Evolutionary conservation across 2,329 filamentous ascomycete species (phyloP), one percentile per base, ranked within the genome.

Genomic region (Penicillium vulpinum): DNA sequence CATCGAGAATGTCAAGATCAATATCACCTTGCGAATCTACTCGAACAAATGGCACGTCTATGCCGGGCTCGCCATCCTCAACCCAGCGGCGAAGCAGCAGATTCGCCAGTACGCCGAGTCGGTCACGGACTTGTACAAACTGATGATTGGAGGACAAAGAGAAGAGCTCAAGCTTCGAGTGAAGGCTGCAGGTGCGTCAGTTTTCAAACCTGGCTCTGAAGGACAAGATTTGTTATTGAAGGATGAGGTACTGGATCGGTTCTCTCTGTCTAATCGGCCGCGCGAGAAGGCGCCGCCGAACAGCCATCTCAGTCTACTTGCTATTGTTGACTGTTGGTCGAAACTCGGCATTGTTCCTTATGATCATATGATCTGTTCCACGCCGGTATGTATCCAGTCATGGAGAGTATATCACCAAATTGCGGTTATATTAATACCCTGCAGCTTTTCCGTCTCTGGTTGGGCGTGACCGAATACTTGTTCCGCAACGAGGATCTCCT

Each of bases 31-130:
- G 64, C 92, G 94, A 67, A 97, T 99, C 78, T 99, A 97, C 79
- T 88, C 89, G 58, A 96, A 97, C 76, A 99, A 97, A 76, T 99
- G 95, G 95, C 95, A 99, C 79, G 94, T 99, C 56, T 99, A 99
- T 75, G 94, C 94, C 21, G 94, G 94, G 0, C 87, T 99, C 9
- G 94, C 95, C 11, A 99, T 99, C 70, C 84, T 99, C 57, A 99
- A 99, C 73, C 94, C 94, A 0, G 89, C 92, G 57, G 94, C 94
- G 4, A 90, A 89, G 73, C 84, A 89, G 74, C 94, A 99, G 77
- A 97, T 99, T 69, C 85, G 89, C 54, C 92, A 97, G 79, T 99
- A 97, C 74, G 93, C 94, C 10, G 83, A 89, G 68, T 92, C 88
- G 41, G 93, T 96, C 21, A 97, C 94, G 0, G 92, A 95, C 68